Evolutionary conservation across 257 asterid species (phyloP), one percentile per base, ranked within the genome.

Genomic region (Mentha longifolia): DNA sequence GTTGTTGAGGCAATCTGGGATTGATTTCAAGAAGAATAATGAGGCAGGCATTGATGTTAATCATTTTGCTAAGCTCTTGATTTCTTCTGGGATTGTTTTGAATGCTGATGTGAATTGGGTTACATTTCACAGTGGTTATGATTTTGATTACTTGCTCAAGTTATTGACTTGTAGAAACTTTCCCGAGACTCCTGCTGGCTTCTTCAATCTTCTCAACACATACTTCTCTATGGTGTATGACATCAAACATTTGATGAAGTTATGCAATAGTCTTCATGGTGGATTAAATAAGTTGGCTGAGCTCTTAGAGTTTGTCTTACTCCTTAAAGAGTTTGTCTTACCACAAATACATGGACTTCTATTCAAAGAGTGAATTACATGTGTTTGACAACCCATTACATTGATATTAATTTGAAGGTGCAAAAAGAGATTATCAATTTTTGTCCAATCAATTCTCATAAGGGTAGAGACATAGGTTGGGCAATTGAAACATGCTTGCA

Each of bases 231-330:
- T 75, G 13, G 66, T 75, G 64, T 79, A 79, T 61, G 84, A 79
- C 50, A 65, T 79, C 67, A 79, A 79, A 54, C 84, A 79, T 58
- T 49, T 79, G 84, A 79, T 79, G 80, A 79, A 79, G 80, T 79
- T 75, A 57, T 79, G 80, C 76, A 76, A 79, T 33, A 72, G 72
- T 66, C 84, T 79, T 28, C 84, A 79, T n/a, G 83, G 83, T 13
- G 80, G 83, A n/a, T 45, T 75, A 65, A 79, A 75, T 55, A 79
- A 79, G 75, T 56, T 79, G 45, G 84, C 80, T 14, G 81, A 79
- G 52, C 70, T 79, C n/a, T n/a, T n/a, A n/a, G n/a, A n/a, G n/a
- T n/a, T n/a, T n/a, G n/a, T n/a, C n/a, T n/a, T n/a, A n/a, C n/a
- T n/a, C n/a, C n/a, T n/a, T n/a, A n/a, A n/a, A n/a, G n/a, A n/a